Evolutionary conservation across 441 rosid genomes (phyloP).

Genomic region (Daphne laureola): DNA sequence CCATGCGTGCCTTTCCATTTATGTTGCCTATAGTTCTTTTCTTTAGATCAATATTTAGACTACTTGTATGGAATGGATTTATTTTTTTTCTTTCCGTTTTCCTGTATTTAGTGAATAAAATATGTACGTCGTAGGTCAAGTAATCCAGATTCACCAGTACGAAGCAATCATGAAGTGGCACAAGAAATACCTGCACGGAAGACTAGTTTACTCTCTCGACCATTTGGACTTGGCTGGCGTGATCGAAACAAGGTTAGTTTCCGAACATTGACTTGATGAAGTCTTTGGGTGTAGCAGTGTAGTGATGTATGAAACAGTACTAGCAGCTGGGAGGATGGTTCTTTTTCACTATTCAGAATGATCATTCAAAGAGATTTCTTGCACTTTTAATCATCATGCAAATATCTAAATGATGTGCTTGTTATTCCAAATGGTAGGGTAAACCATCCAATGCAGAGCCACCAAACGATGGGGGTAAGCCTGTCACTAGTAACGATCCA

Average conservation of each 20-base stretch:
- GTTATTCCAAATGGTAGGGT: conserved; percentile 24
- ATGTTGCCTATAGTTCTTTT: too few species aligned
- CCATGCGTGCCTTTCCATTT: too few species aligned
- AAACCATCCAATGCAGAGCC: conserved; percentile 30
- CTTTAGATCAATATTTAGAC: too few species aligned
- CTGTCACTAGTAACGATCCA: too few species aligned
- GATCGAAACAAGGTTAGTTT: conserved; percentile 76
- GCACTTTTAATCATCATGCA: not conserved
- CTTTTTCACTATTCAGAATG: not conserved
- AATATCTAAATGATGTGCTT: not conserved
- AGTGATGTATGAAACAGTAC: not conserved
- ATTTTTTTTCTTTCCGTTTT: too few species aligned
- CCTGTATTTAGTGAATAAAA: too few species aligned
- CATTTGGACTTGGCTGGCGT: conserved; percentile 97
- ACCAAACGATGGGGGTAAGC: conserved; percentile 13
- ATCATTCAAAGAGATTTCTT: not conserved
- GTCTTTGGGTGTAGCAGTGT: not conserved
- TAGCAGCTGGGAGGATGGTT: not conserved
- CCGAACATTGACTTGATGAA: not conserved
- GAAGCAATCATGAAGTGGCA: conserved; percentile 46
- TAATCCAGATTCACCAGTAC: conserved; percentile 41
- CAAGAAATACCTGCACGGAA: conserved; percentile 69
- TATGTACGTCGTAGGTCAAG: conserved; percentile 34
- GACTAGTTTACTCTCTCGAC: conserved; percentile 71
- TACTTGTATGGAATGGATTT: too few species aligned